Base-by-base conservation (phyloP, 352 stramenopile species). In the Pythium aristosporum region DNA sequence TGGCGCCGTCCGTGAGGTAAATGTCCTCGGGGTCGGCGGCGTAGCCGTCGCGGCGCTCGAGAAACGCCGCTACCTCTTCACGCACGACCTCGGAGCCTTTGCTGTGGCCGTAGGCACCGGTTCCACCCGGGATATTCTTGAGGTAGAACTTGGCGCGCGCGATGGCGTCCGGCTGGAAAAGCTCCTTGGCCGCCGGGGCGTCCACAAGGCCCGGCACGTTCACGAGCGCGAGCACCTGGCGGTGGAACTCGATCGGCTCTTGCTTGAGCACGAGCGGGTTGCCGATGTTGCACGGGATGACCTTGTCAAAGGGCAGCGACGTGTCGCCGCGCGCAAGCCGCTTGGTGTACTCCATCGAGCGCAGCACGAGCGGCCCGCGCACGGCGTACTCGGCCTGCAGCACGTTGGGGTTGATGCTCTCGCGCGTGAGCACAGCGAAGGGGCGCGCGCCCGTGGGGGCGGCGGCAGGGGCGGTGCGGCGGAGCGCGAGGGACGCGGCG, bases 261-360 rank as follows among this genome's bases (percentile, higher is more conserved):
- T 99, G 96, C 61, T 96, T 89, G 32, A 99, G 88, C 30, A 96
- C 92, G 53, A 98, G 96, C 43, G 97, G 97, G 81, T 99, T 99
- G 58, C 97, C 97, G 69, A 99, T 98, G 80, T 99, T 99, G 79
- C 94, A 98, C 69, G 95, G 97, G 63, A 99, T 96, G 70, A 99
- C 96, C 64, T 97, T 87, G 77, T 98, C 91, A 71, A 96, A 96
- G 15, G 87, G 84, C 34, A 93, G 83, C 64, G 84, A 90, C 57
- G 66, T 82, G 66, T 92, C 75, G 20, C 80, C 84, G 5, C 69
- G 64, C 13, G 71, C 74, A 30, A 97, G 72, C 6, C 82, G 85
- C 54, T 87, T 74, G 57, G 80, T 79, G 64, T 91, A 90, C 66
- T 96, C 79, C 50, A 79, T 75, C 3, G 89, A 88, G 54, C 83